Evolutionary conservation across 257 asterid genomes (phyloP).

Genomic region (Capsicum baccatum): DNA sequence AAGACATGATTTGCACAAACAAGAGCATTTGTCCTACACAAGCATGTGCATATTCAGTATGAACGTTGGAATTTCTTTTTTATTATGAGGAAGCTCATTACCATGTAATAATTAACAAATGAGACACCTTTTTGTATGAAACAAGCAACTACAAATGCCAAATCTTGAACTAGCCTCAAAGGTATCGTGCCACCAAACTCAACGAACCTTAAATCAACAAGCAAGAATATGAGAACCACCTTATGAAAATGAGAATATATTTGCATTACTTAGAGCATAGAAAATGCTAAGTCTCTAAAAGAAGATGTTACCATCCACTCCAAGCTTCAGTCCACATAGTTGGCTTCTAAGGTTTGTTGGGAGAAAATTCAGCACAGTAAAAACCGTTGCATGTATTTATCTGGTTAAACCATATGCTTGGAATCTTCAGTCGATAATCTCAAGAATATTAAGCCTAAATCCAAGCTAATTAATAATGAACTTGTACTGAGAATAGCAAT

Average conservation of each 20-base stretch:
- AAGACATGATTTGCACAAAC: not conserved
- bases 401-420: conserved; percentile 38
- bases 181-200: conserved; percentile 61
- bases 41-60: not conserved
- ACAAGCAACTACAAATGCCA: conserved; percentile 72
- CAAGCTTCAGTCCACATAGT: conserved; percentile 17
- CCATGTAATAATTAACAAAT: conserved; percentile 70
- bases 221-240: not conserved
- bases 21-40: not conserved
- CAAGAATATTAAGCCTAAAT: not conserved
- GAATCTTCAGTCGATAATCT: not conserved
- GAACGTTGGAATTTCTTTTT: not conserved
- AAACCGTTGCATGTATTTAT: conserved; percentile 72
- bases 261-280: not conserved
- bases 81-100: conserved; percentile 30
- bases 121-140: conserved; percentile 66
- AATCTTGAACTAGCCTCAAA: conserved; percentile 69
- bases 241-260: not conserved
- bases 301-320: conserved; percentile 57
- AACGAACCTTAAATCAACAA: conserved; percentile 37
- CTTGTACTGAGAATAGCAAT: not conserved
- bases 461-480: not conserved
- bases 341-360: conserved; percentile 69
- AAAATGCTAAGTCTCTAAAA: not conserved
- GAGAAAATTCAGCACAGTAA: conserved; percentile 62